Conservation (phyloP, 2,329 filamentous ascomycete genomes). For the Sporothrix phasma region DNA sequence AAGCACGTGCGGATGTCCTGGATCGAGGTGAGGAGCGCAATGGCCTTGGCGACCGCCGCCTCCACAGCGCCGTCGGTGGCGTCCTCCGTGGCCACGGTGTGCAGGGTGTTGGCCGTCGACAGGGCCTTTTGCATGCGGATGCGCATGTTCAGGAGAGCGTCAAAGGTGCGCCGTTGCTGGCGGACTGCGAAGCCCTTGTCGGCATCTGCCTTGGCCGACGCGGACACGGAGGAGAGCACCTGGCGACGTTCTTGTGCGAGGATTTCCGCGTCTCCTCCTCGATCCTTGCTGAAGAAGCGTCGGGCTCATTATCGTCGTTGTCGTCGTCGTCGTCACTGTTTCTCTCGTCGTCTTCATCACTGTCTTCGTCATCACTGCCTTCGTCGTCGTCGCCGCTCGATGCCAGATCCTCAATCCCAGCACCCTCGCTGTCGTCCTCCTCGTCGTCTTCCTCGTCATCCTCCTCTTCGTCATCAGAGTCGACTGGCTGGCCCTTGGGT, state of each 20-base stretch:
- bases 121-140: constrained; percentile 91
- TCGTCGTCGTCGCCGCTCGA: constrained; percentile 23
- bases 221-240: constrained; percentile 49
- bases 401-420: background rate
- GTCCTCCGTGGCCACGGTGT: constrained; percentile 35
- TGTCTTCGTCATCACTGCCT: constrained; percentile 32
- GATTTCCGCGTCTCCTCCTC: constrained; percentile 54
- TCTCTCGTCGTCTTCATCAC: constrained; percentile 41
- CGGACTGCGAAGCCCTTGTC: constrained; percentile 82
- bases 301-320: constrained; percentile 24
- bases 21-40: constrained; percentile 64
- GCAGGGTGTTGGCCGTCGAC: constrained; percentile 67
- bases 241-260: constrained; percentile 59
- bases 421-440: constrained; percentile 28
- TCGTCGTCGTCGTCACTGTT: constrained; percentile 24
- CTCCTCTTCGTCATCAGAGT: constrained; percentile 23
- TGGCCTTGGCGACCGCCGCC: constrained; percentile 60
- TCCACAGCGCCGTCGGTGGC: constrained; percentile 46
- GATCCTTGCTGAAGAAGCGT: constrained; percentile 25
- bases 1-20: constrained; percentile 58
- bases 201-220: constrained; percentile 65
- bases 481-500: constrained; percentile 28
- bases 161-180: constrained; percentile 74
- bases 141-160: constrained; percentile 76
- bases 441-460: constrained; percentile 25